Evolutionary conservation across 805 yeast species (phyloP).

Genomic region (Ogataea pini): DNA sequence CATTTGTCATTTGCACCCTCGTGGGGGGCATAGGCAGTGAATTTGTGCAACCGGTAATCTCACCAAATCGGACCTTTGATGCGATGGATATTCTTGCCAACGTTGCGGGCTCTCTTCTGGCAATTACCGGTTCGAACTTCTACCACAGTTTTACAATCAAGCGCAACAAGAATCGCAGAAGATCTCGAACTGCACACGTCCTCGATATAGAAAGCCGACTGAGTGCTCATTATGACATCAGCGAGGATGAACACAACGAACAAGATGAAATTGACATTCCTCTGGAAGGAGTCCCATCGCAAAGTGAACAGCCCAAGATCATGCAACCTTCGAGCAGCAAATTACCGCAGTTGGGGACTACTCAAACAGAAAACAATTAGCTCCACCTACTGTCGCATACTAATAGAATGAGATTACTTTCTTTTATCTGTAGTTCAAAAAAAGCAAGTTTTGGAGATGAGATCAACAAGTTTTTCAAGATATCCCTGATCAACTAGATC

Average conservation of each 20-base stretch:
- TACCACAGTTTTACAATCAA: constrained; percentile 17
- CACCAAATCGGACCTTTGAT: constrained; percentile 49
- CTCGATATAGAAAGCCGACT: constrained; percentile 19
- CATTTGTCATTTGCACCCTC: constrained; percentile 44
- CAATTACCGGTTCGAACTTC: constrained; percentile 24
- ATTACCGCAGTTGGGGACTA: neutral
- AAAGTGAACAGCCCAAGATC: neutral
- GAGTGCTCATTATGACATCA: constrained; percentile 16
- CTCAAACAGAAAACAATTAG: neutral
- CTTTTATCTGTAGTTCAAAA: neutral
- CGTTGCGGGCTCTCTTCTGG: constrained; percentile 29
- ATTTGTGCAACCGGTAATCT: constrained; percentile 43
- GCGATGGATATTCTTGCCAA: constrained; percentile 31
- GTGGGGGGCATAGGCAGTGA: constrained; percentile 52
- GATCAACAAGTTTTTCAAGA: constrained; percentile 59
- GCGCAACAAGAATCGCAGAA: constrained; percentile 12
- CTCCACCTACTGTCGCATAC: neutral
- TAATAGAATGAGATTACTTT: neutral
- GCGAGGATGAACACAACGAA: constrained; percentile 22
- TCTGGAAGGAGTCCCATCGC: constrained; percentile 1
- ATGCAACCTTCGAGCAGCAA: neutral
- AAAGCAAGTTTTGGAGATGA: constrained; percentile 51
- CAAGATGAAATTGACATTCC: constrained; percentile 18
- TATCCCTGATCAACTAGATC: constrained; percentile 57
- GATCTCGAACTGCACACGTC: constrained; percentile 6